Evolutionary conservation across 495 filamentous ascomycete genomes (phyloP).

Genomic region (Hypomontagnella submonticulosa): DNA sequence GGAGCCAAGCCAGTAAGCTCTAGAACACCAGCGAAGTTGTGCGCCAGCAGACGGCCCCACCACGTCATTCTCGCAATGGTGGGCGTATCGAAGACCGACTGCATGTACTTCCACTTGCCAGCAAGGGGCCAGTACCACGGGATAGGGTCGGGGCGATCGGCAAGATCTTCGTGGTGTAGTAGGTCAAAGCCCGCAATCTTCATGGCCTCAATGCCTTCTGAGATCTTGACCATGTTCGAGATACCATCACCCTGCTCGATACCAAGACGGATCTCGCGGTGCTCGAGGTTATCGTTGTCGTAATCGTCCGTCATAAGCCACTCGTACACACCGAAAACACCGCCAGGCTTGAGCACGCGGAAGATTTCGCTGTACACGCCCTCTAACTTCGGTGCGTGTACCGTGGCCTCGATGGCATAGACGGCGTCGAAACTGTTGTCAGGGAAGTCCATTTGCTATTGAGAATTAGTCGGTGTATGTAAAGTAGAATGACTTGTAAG

Average conservation of each 20-base stretch:
- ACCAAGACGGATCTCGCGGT: constrained; percentile 90
- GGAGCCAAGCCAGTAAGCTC: constrained; percentile 83
- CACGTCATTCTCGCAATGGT: constrained; percentile 93
- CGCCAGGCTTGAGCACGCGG: constrained; percentile 95
- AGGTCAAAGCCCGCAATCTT: constrained; percentile 90
- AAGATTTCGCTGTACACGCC: constrained; percentile 95
- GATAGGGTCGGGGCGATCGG: constrained; percentile 76
- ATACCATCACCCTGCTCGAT: constrained; percentile 98
- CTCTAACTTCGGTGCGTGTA: constrained; percentile 93
- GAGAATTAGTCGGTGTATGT: neutral
- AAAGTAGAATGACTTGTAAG: neutral
- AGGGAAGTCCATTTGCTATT: constrained; percentile 97
- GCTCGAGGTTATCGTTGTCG: constrained; percentile 86
- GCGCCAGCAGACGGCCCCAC: constrained; percentile 77
- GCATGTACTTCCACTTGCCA: constrained; percentile 81
- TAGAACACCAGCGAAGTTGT: constrained; percentile 81
- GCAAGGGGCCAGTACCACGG: constrained; percentile 98
- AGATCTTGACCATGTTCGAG: constrained; percentile 95
- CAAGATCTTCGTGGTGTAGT: constrained; percentile 88
- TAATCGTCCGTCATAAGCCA: constrained; percentile 99
- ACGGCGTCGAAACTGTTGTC: constrained; percentile 93
- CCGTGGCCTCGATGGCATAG: constrained; percentile 97
- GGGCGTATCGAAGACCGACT: constrained; percentile 79
- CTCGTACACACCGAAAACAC: constrained; percentile 97
- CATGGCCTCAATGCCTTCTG: constrained; percentile 85